Conservation (phyloP, 1,139 yeast genomes). For the Taphrina deformans region DNA sequence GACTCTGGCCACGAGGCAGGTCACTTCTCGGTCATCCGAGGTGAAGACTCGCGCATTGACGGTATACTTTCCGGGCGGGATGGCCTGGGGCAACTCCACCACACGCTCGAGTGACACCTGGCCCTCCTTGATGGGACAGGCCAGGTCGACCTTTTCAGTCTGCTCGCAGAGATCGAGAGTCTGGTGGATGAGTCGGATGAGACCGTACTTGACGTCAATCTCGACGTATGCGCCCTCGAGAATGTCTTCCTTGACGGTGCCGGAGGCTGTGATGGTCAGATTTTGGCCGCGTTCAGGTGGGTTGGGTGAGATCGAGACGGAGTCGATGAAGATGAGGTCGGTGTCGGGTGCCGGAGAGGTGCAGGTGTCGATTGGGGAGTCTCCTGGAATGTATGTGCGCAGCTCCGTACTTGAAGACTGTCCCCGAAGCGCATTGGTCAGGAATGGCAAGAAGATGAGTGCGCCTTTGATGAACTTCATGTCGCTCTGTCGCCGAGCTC, state of each 20-base stretch:
- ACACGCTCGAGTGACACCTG: conserved; percentile 61
- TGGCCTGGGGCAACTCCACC: conserved; percentile 86
- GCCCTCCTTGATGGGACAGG: conserved; percentile 78
- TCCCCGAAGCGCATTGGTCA: not conserved
- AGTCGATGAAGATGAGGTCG: conserved; percentile 56
- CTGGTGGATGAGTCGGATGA: conserved; percentile 78
- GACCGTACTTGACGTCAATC: conserved; percentile 88
- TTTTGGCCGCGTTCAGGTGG: conserved; percentile 84
- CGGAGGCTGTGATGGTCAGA: conserved; percentile 74
- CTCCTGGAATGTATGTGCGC: conserved; percentile 64
- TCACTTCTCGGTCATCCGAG: conserved; percentile 70
- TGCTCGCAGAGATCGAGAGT: conserved; percentile 90
- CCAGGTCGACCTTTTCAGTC: conserved; percentile 64
- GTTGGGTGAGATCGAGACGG: conserved; percentile 68
- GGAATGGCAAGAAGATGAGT: not conserved
- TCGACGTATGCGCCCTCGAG: conserved; percentile 89
- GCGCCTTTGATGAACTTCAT: conserved; percentile 5
- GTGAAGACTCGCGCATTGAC: conserved; percentile 90
- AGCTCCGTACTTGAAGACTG: not conserved
- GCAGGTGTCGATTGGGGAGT: conserved; percentile 77
- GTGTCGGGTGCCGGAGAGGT: conserved; percentile 62
- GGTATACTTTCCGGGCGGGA: conserved; percentile 84
- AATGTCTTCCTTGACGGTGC: conserved; percentile 57
- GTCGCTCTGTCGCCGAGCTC: not conserved
- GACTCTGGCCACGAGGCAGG: conserved; percentile 81